Conservation (phyloP, 192 early-diverging fungal species). For the Podila epicladia region DNA sequence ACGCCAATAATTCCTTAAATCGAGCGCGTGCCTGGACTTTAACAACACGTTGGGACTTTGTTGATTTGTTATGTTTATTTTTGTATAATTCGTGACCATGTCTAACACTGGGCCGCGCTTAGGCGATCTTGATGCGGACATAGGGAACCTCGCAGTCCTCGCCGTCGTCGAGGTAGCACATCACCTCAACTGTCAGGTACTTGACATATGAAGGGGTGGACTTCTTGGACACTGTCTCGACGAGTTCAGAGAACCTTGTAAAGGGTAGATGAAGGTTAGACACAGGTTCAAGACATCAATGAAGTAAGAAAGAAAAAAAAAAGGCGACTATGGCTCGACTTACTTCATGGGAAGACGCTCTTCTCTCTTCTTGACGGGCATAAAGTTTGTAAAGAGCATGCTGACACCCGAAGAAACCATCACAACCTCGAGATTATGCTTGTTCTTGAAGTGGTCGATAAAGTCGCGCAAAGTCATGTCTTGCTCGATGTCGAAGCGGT, state of each 20-base stretch:
- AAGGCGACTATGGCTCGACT: not conserved
- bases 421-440: constrained; percentile 88
- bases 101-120: not conserved
- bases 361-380: constrained; percentile 86
- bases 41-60: no score
- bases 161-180: constrained; percentile 86
- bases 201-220: constrained; percentile 87
- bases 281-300: not conserved
- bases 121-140: constrained; percentile 43
- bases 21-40: no score
- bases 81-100: not conserved
- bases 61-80: no score
- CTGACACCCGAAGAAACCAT: constrained; percentile 93
- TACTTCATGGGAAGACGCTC: constrained; percentile 84
- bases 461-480: constrained; percentile 93
- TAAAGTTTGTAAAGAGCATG: constrained; percentile 94
- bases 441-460: constrained; percentile 82
- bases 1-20: no score
- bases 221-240: constrained; percentile 88
- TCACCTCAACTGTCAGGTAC: constrained; percentile 86
- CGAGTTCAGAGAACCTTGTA: constrained; percentile 77
- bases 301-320: constrained; percentile 11
- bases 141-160: constrained; percentile 88
- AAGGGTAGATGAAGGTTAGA: not conserved
- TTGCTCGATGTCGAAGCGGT: constrained; percentile 86